Base-by-base conservation (phyloP, 2,329 filamentous ascomycete genomes). In the Blastomyces emzantsi region DNA sequence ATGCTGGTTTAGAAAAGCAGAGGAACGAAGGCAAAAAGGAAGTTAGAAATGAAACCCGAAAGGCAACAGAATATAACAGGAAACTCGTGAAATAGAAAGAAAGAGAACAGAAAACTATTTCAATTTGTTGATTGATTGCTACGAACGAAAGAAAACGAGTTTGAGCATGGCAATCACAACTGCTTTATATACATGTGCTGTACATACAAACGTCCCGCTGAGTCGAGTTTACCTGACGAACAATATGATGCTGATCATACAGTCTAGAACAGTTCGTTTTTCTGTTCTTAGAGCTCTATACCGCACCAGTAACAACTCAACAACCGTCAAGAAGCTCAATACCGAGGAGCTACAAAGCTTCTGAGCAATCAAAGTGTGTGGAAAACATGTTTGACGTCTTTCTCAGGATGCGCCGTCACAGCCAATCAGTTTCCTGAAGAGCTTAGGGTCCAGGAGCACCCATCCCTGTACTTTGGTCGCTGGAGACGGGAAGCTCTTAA, bases 311-410 rank as follows among this genome's bases (percentile, higher is more conserved):
- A 25, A 28, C 15, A 13, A 25, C 8, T 43, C 57, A 25, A 47
- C 43, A 45, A n/a, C 17, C 17, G 47, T 30, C 25, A 43, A 43
- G 39, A 47, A 47, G 15, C 57, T 47, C 13, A 45, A 45, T 11
- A 17, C n/a, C 30, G 57, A 47, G 17, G 41, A 51, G 41, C 17
- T 60, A 13, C 28, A 15, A 25, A 57, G 36, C 47, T 60, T 33
- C 36, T 52, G 55, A 57, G 33, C 55, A 41, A 57, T 57, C 55
- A 57, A 8, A 62, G 9, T 9, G 52, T 30, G 56, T 52, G 49
- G 64, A 41, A 41, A 60, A 17, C 61, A 17, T 64, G 62, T 62
- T 62, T 64, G 66, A 67, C 60, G 52, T 52, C 51, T 22, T 28
- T 55, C 33, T 60, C 45, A 59, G 30, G 36, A 67, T 63, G 62